These are phyloP conservation scores for Singerocomus rubriflavus DNA, from an alignment of 1,284 basidiomycete genomes.

Conservation along the genomic window DNA sequence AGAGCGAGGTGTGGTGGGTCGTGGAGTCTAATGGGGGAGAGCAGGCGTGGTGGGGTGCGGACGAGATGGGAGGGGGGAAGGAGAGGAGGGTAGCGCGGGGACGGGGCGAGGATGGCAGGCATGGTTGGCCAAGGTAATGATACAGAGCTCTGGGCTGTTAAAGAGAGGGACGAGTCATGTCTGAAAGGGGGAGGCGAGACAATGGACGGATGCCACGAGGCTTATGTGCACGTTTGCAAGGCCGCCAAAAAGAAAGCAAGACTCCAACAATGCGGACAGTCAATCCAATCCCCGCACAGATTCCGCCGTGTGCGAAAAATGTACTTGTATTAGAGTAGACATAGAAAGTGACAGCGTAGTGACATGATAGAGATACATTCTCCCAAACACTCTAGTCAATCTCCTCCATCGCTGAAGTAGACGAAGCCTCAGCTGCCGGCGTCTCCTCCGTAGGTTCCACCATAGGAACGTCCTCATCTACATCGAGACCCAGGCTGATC, in stretches of 20 bases:
- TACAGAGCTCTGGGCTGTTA: slow-evolving; percentile 21
- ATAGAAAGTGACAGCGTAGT: too few species aligned
- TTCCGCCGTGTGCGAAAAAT: not conserved
- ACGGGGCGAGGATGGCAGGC: slow-evolving; percentile 34
- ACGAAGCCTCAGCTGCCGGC: slow-evolving; percentile 50
- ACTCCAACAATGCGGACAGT: slow-evolving; percentile 24
- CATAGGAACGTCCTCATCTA: slow-evolving; percentile 66
- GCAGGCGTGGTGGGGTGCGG: slow-evolving; percentile 20
- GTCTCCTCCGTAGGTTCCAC: slow-evolving; percentile 30
- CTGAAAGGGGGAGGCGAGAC: slow-evolving; percentile 25
- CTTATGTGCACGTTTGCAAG: not conserved
- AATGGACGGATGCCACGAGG: slow-evolving; percentile 28
- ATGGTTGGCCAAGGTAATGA: slow-evolving; percentile 22
- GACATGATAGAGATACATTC: slow-evolving; percentile 29
- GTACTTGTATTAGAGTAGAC: slow-evolving; percentile 5
- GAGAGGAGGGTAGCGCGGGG: slow-evolving; percentile 25
- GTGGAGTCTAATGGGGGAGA: slow-evolving; percentile 33
- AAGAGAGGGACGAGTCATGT: slow-evolving; percentile 19
- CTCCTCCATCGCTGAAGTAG: slow-evolving; percentile 82
- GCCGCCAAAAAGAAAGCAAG: too few species aligned
- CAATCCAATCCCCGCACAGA: not conserved
- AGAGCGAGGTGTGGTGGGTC: slow-evolving; percentile 23
- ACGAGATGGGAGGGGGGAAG: slow-evolving; percentile 12
- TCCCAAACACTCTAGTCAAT: slow-evolving; percentile 57
- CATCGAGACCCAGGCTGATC: slow-evolving; percentile 85